Conservation (phyloP, 1,284 basidiomycete species). For the Lignosus rhinocerotis region DNA sequence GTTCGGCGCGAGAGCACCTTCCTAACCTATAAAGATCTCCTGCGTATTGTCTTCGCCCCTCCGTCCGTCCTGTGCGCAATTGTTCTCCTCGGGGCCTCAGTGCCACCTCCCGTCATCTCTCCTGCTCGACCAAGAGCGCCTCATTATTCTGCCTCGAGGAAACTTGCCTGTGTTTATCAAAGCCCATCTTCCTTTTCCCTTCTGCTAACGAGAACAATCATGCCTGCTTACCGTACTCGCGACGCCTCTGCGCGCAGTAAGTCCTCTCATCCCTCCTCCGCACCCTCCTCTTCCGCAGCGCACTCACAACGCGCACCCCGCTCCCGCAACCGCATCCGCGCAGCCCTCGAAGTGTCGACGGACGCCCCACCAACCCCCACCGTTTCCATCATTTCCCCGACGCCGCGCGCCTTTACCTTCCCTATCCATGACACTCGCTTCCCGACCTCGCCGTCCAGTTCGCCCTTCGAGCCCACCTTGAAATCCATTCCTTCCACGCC, state of each 20-base stretch:
- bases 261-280: slow-evolving; percentile 30
- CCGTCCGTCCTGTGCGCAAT: slow-evolving; percentile 61
- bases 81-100: slow-evolving; percentile 47
- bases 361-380: slow-evolving; percentile 59
- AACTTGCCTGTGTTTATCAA: slow-evolving; percentile 32
- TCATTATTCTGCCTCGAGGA: slow-evolving; percentile 36
- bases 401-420: slow-evolving; percentile 75
- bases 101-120: slow-evolving; percentile 33
- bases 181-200: slow-evolving; percentile 29
- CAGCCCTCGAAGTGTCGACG: slow-evolving; percentile 75
- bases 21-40: slow-evolving; percentile 59
- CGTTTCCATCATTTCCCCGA: slow-evolving; percentile 69
- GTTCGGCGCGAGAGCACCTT: slow-evolving; percentile 40
- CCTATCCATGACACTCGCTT: slow-evolving; percentile 67
- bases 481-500: slow-evolving; percentile 51
- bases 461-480: slow-evolving; percentile 71
- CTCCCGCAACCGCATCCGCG: slow-evolving; percentile 9
- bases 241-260: slow-evolving; percentile 65
- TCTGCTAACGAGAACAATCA: slow-evolving; percentile 47
- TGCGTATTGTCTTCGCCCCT: slow-evolving; percentile 60
- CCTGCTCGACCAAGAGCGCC: slow-evolving; percentile 33
- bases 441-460: slow-evolving; percentile 55
- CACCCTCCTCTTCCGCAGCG: slow-evolving; percentile 8
- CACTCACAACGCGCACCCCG: slow-evolving; percentile 30
- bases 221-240: slow-evolving; percentile 76